A percentile compares a stretch with the other conserved stretches of the same genome.
Evolutionary conservation across 306 rosid species (phyloP).

Genomic region (Coriaria nepalensis): DNA sequence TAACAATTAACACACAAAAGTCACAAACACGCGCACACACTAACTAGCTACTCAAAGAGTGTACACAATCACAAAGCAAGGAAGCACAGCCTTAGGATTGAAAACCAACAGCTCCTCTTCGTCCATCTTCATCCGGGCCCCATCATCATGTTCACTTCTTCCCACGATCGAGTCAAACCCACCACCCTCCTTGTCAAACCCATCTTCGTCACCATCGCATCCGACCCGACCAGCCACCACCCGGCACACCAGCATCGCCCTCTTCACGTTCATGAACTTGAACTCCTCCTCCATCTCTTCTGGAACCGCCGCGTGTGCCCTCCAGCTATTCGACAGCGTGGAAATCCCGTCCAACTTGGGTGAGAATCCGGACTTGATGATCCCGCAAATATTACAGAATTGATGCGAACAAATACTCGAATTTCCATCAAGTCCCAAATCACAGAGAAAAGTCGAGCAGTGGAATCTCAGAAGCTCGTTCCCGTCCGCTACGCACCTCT

Average conservation of each 20-base stretch:
- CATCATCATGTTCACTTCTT: conserved; percentile 25
- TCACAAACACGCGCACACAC: too few relatives aligned
- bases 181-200: conserved; percentile 39
- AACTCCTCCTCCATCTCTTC: conserved; percentile 79
- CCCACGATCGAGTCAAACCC: conserved; percentile 76
- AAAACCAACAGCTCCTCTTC: conserved; percentile 86
- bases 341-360: conserved; percentile 84
- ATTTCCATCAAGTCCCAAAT: conserved; percentile 55
- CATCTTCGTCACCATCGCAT: conserved; percentile 31
- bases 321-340: conserved; percentile 73
- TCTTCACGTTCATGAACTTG: conserved; percentile 68
- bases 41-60: conserved; percentile 23
- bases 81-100: conserved; percentile 94
- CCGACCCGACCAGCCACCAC: conserved; percentile 90
- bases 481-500: conserved; percentile 85
- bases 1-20: too few relatives aligned
- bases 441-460: conserved; percentile 74
- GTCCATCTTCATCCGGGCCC: conserved; percentile 44
- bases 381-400: conserved; percentile 71
- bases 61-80: conserved; percentile 94
- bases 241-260: conserved; percentile 85
- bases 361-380: conserved; percentile 75
- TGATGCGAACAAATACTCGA: conserved; percentile 63
- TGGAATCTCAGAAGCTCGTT: conserved; percentile 90
- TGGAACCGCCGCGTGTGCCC: conserved; percentile 72